Base-by-base conservation (phyloP, 1,139 yeast genomes). In the Hemisphaericaspora xylanilytica region DNA sequence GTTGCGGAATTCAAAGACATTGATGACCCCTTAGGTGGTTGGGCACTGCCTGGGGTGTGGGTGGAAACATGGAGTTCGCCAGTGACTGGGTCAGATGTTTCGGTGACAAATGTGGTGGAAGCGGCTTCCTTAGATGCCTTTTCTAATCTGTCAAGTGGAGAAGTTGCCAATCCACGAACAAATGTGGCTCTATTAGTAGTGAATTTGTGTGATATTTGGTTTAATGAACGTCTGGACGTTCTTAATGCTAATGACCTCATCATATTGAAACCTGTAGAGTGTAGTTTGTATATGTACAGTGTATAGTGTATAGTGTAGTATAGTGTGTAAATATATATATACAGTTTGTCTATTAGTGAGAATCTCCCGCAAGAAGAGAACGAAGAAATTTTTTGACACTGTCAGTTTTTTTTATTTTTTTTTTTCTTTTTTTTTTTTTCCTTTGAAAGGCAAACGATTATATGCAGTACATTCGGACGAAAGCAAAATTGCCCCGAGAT, bases 11-110 rank as follows among this genome's bases (percentile, higher is more conserved):
- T 66, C 46, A 78, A 59, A n/a, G 68, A 48, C 29, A 76, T 53
- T 15, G 58, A 20, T 3, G 78, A 69, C 2, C 80, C 80, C 22
- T 59, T 62, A 1, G 78, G 78, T 9, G 74, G 73, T 29, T 52
- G 50, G 5, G 58, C 59, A 3, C 50, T 28, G 5, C 40, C 33
- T 16, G 44, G 45, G 27, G 50, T 37, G 11, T 52, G 53, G n/a
- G 56, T 51, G 3, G 55, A 37, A 2, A 47, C 50, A 38, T 54
- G 60, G 32, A 53, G 47, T 17, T 50, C 51, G 11, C 53, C 53
- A 14, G 54, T 45, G 13, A 49, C 39, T 11, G 56, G 43, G 28
- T 44, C 47, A 16, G 55, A 42, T 17, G 54, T 35, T 31, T 32
- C 38, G 10, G 36, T 38, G 28, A 22, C 16, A 15, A 24, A 9